Conservation (phyloP, 768 basidiomycete species). For the Lactarius evosmus region DNA sequence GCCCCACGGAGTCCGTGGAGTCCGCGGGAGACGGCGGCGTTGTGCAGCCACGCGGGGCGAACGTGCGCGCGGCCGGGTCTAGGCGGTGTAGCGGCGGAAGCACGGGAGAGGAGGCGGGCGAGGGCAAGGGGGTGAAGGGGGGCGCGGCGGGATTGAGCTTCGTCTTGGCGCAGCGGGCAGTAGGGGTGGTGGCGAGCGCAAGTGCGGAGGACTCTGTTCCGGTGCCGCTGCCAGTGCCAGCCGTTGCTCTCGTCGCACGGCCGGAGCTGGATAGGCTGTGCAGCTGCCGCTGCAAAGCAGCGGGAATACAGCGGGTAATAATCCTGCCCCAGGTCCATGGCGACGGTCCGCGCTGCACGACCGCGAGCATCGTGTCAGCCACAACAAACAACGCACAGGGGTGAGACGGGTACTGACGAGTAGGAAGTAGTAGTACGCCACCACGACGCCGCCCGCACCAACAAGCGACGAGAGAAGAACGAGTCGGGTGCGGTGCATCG, state of each 20-base stretch:
- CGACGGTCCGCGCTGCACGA: background rate
- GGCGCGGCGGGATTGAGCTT: conserved; percentile 12
- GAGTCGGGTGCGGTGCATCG: background rate
- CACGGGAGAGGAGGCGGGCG: background rate
- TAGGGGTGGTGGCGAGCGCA: background rate
- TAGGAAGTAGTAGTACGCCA: background rate
- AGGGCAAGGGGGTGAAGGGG: background rate
- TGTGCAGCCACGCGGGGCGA: conserved; percentile 8
- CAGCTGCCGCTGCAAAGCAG: background rate
- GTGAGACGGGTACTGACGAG: background rate
- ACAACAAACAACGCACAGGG: background rate
- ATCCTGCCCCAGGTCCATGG: background rate
- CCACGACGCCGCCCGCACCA: background rate
- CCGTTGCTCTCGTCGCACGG: background rate
- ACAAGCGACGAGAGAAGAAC: background rate
- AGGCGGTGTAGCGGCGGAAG: background rate
- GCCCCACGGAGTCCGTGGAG: conserved; percentile 7
- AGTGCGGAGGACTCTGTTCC: background rate
- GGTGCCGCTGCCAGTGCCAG: background rate
- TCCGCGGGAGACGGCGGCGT: conserved; percentile 7
- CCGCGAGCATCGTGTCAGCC: too few relatives aligned
- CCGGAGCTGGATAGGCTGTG: background rate
- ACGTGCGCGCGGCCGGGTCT: conserved; percentile 11
- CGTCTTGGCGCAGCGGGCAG: background rate
- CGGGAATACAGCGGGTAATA: background rate